These are phyloP conservation scores for Alternaria dauci DNA, from an alignment of 2,329 filamentous ascomycete genomes.

Conservation along the genomic window DNA sequence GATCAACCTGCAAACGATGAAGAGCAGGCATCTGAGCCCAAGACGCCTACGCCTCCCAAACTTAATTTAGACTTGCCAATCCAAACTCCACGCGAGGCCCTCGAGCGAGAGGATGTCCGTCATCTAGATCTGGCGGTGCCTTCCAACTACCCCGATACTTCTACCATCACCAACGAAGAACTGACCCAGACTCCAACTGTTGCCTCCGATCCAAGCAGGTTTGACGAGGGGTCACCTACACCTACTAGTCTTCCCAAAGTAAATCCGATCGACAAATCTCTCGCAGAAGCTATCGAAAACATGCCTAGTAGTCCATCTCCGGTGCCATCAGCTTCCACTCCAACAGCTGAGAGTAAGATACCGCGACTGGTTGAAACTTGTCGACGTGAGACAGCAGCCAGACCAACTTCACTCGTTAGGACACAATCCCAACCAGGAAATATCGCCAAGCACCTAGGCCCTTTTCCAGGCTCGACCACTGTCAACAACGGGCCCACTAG, in stretches of 20 bases:
- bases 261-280: slow-evolving; percentile 46
- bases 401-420: slow-evolving; percentile 38
- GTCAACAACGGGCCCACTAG: slow-evolving; percentile 29
- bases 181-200: slow-evolving; percentile 39
- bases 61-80: slow-evolving; percentile 30
- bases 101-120: slow-evolving; percentile 64
- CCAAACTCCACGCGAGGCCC: slow-evolving; percentile 43
- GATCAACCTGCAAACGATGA: slow-evolving; percentile 21
- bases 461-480: slow-evolving; percentile 27
- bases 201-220: slow-evolving; percentile 25
- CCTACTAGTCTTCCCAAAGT: slow-evolving; percentile 41
- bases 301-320: slow-evolving; percentile 43
- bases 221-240: slow-evolving; percentile 41
- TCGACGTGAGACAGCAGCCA: slow-evolving; percentile 40
- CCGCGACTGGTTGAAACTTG: slow-evolving; percentile 49
- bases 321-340: slow-evolving; percentile 19
- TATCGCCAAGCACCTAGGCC: slow-evolving; percentile 33
- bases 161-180: slow-evolving; percentile 30
- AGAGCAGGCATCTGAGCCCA: slow-evolving; percentile 11
- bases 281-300: slow-evolving; percentile 47
- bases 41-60: slow-evolving; percentile 20
- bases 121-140: slow-evolving; percentile 68
- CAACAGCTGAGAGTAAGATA: slow-evolving; percentile 47
- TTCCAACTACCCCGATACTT: slow-evolving; percentile 46
- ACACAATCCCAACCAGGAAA: slow-evolving; percentile 50